phyloP scores from a whole-genome alignment of 352 stramenopile genomes.

The Globisporangium echinulatum region DNA sequence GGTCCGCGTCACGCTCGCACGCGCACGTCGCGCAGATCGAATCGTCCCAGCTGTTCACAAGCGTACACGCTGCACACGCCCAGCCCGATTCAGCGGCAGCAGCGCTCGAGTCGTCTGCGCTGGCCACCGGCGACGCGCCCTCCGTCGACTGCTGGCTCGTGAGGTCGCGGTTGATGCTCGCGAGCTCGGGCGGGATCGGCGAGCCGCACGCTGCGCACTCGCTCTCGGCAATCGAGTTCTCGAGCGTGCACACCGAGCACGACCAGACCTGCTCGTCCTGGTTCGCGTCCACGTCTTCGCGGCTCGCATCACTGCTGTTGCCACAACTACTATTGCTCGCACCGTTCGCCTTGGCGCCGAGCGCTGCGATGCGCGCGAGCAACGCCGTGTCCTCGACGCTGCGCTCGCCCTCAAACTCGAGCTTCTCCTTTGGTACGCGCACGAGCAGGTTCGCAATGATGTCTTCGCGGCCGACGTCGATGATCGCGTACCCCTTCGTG shows the following conservation, averaged over 20 bases:
- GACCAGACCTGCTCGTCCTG: constrained; percentile 40
- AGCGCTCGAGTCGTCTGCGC: not conserved
- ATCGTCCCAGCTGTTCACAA: constrained; percentile 54
- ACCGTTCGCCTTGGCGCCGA: not conserved
- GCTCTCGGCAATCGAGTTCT: constrained; percentile 48
- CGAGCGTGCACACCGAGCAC: constrained; percentile 60
- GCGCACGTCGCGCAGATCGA: constrained; percentile 45
- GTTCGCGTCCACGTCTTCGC: not conserved
- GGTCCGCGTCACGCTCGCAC: constrained; percentile 39
- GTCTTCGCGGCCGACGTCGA: constrained; percentile 64
- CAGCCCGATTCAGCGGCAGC: constrained; percentile 22
- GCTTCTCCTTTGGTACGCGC: constrained; percentile 36
- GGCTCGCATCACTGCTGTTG: not conserved
- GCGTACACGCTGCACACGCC: constrained; percentile 57
- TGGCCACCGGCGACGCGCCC: not conserved
- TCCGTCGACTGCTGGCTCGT: constrained; percentile 1
- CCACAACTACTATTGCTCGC: not conserved
- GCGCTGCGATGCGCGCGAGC: constrained; percentile 24
- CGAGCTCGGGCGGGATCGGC: constrained; percentile 42
- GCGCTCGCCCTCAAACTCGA: constrained; percentile 54
- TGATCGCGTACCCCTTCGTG: constrained; percentile 50
- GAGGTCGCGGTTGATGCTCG: constrained; percentile 15
- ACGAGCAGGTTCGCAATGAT: constrained; percentile 46
- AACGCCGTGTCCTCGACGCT: constrained; percentile 37
- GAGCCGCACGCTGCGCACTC: constrained; percentile 65